Evolutionary conservation across 768 basidiomycete genomes (phyloP), one percentile per base, ranked within the genome.

Genomic region (Serendipita sp.): DNA sequence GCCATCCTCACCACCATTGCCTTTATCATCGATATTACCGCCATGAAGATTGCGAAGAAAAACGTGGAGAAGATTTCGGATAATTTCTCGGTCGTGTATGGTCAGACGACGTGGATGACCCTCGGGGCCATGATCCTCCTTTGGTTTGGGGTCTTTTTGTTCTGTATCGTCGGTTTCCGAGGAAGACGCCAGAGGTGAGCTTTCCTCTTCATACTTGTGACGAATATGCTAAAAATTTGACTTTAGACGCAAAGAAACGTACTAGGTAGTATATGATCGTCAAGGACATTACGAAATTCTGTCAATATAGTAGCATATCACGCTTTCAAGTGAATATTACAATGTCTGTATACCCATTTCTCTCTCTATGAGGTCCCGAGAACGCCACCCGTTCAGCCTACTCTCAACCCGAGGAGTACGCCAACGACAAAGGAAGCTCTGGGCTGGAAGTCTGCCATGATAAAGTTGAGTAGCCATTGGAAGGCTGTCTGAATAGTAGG

Each of bases 381-480:
- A 24, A 24, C 24, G 24, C 11, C 63, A 24, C n/a, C 16, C 56
- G 16, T 48, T 78, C 73, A 95, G 63, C 93, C 92, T 18, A 96
- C 73, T 62, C 92, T 79, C 58, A 97, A 69, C 8, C 94, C 94
- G 34, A 97, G 76, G 0, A 77, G 80, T 65, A 96, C 78, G 7
- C 94, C 94, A 3, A 85, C 91, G 38, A 92, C 70, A 75, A 96
- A 96, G 13, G 88, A 86, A 1, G 92, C 93, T 67, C 93, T 77
- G 48, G 86, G 88, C 71, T 92, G 94, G 74, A 97, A 94, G 72
- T 96, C 91, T 4, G 92, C 89, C 0, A 88, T 89, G 73, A 97
- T 75, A 76, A 97, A 96, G 73, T 90, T 78, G 28, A 88, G 73
- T 28, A 85, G 68, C 74, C 80, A 45, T 71, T 78, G 81, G 87